Base-by-base conservation (phyloP, 148 eudicot species). In the Pouteria glomerata region DNA sequence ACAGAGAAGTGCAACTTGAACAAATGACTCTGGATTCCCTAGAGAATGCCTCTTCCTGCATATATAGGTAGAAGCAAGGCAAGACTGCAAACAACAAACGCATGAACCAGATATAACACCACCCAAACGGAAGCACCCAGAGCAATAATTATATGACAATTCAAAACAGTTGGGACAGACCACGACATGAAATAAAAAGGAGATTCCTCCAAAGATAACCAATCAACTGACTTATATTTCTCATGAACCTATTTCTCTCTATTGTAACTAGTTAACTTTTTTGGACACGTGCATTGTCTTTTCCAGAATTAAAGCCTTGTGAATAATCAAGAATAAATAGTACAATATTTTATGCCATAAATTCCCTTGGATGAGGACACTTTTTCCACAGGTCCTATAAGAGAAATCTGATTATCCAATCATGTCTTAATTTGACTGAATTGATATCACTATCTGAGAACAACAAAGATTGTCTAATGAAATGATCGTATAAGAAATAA, bases 61-160 rank as follows among this genome's bases (percentile, higher is more conserved):
- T 57, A 72, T 82, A 89, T 62, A 79, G 63, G 72, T 91, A 95
- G 76, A 95, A 95, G 88, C 97, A 91, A 60, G 97, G 92, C 61
- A 91, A 70, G 51, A 86, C 97, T 95, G 90, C 85, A 73, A 81
- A 57, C 31, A 72, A 75, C 56, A 73, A 63, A 33, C 27, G 60
- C 68, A 85, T 11, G 45, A 33, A 8, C 39, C 66, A 56, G 7
- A 56, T 10, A 56, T 24, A 70, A 19, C 47, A 15, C 30, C 13
- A 5, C 15, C 45, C 3, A 15, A 23, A 34, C 11, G 35, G 34
- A 53, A 70, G 24, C 63, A 56, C 24, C 19, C n/a, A 70, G 14
- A 3, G 19, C 35, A 37, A 41, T 7, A 12, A 33, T 6, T 52
- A 3, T 12, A 55, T 24, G 30, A n/a, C 24, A 35, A 35, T 19